Base-by-base conservation (phyloP, 2,329 filamentous ascomycete species). In the Hortaea sp. region DNA sequence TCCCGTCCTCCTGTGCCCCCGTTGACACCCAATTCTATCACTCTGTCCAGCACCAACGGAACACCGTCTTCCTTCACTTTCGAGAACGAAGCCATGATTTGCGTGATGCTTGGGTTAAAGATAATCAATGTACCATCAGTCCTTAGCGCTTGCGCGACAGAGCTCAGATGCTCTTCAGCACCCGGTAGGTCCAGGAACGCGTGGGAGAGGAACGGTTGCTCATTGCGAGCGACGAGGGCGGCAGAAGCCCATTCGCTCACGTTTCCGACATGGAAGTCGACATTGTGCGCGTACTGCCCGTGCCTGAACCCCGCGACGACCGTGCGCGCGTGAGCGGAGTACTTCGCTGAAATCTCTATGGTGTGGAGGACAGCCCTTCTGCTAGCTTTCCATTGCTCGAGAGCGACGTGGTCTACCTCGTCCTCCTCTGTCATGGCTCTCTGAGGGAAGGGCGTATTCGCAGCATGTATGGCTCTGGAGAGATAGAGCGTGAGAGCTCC, bases 51-150 rank as follows among this genome's bases (percentile, higher is more conserved):
- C 28, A 72, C 63, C 40, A 81, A 70, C 0, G 78, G 77, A 44
- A 86, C 66, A 2, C 63, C 65, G 9, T 76, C 67, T 29, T 73
- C 65, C 47, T 73, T 74, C 30, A 80, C 74, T 35, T 69, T 62
- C 40, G 74, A 66, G 29, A 82, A 69, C 48, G 82, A 84, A 5
- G 80, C 74, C 37, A 75, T 79, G 46, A 90, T 83, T 63, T 90
- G 86, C 7, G 85, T 88, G 48, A 92, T 79, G 55, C 80, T 86
- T 0, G 86, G 86, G 53, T 79, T 81, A 66, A 88, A 92, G 1
- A 88, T 72, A 10, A 84, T 70, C 30, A 90, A 68, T 6, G 77
- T 68, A 0, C 81, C 85, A 57, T 84, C 77, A 1, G 76, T 71
- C 35, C 76, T 76, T 44, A 92, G 65, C 10, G 80, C 77, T n/a